Evolutionary conservation across 2,329 filamentous ascomycete genomes (phyloP).

Genomic region (Fusarium fracticaudum): DNA sequence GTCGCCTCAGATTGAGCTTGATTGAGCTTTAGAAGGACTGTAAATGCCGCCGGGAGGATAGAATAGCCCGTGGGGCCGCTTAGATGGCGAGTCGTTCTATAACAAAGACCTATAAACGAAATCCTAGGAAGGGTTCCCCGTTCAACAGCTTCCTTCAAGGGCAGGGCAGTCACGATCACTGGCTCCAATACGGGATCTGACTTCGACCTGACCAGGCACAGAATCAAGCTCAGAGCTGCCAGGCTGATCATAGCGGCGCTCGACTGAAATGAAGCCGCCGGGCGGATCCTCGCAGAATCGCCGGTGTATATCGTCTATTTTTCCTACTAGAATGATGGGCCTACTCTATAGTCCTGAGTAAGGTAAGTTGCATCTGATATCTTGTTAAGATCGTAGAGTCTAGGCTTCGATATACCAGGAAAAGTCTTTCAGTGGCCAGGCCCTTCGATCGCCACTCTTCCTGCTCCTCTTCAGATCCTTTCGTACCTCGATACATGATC

Average conservation of each 20-base stretch:
- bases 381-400: too few relatives aligned
- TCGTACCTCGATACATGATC: too few relatives aligned
- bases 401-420: too few relatives aligned
- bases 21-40: background rate
- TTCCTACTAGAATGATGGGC: accelerated
- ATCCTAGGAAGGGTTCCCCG: accelerated
- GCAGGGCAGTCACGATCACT: background rate
- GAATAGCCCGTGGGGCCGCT: background rate
- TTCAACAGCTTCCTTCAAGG: background rate
- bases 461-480: too few relatives aligned
- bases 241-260: background rate
- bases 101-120: background rate
- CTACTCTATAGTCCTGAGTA: too few relatives aligned
- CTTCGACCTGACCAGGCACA: background rate
- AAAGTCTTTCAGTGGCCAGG: too few relatives aligned
- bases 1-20: accelerated
- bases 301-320: too few relatives aligned
- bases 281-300: background rate
- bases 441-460: too few relatives aligned
- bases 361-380: too few relatives aligned
- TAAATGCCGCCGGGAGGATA: too few relatives aligned
- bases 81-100: accelerated
- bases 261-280: background rate
- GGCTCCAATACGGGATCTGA: accelerated
- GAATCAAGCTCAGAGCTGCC: too few relatives aligned